Evolutionary conservation across 73 alveolate species (phyloP), one percentile per base, ranked within the genome.

Genomic region (Uronychia setigera): DNA sequence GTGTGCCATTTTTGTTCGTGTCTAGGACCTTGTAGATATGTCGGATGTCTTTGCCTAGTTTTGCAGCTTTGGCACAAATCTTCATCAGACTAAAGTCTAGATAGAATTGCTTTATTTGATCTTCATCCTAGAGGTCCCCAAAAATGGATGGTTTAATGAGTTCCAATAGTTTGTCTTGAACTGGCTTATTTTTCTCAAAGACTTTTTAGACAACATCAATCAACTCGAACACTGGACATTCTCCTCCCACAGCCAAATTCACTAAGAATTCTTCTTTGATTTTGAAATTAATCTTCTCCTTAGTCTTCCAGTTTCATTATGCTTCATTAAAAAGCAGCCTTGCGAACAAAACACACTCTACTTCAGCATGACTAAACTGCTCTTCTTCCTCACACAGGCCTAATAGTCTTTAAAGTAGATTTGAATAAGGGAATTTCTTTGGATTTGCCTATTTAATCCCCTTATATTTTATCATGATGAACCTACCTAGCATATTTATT

Each of bases 21-120:
- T 88, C 94, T 0, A 88, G 59, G n/a, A 83, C 31, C 31, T 88
- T 76, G 83, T 81, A 88, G 28, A 88, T 34, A 77, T n/a, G 78
- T 32, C 83, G 46, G 33, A 88, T 59, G 26, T 84, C 85, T 58
- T 88, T 88, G 58, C 94, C 94, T 0, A 88, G 87, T 59, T 83
- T 82, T 0, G 91, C 80, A 5, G 78, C 84, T 83, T 78, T 77
- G 25, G 79, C 1, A 27, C 81, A 75, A 9, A 88, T 88, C 60
- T 83, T 88, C 74, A 88, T 82, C 0, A 88, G 59, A 28, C 91
- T 76, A 80, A 77, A 88, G 29, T 88, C 87, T 25, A 83, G 74
- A 27, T 76, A 33, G 34, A 88, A 77, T 29, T n/a, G 34, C 29
- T n/a, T n/a, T n/a, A n/a, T n/a, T n/a, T n/a, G n/a, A n/a, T n/a